Percentiles rank a stretch among this genome's conserved stretches.
Evolutionary conservation across 805 yeast species (phyloP).

Genomic region (Saccharomycopsis sp.): DNA sequence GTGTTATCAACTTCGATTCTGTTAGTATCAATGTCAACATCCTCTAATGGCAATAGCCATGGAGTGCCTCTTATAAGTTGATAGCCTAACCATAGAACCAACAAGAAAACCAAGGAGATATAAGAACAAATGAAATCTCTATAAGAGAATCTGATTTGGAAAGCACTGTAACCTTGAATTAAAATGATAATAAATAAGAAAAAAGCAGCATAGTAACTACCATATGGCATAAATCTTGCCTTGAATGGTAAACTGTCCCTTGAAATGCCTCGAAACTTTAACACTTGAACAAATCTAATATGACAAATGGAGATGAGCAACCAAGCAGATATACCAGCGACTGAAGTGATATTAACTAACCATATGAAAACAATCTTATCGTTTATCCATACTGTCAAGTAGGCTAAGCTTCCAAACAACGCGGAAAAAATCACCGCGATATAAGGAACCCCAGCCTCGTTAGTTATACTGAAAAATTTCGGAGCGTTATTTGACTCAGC

Average conservation of each 20-base stretch:
- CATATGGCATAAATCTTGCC: slow-evolving; percentile 57
- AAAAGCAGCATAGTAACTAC: slow-evolving; percentile 53
- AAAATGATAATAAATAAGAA: slow-evolving; percentile 50
- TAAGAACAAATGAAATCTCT: slow-evolving; percentile 57
- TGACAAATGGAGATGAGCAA: slow-evolving; percentile 52
- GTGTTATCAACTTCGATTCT: slow-evolving; percentile 3
- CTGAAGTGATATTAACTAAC: slow-evolving; percentile 60
- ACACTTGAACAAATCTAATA: slow-evolving; percentile 54
- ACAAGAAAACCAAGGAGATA: slow-evolving; percentile 52
- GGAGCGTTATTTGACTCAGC: slow-evolving; percentile 58
- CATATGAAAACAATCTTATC: slow-evolving; percentile 56
- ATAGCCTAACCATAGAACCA: slow-evolving; percentile 43
- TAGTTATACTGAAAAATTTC: slow-evolving; percentile 39
- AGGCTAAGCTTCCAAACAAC: slow-evolving; percentile 51
- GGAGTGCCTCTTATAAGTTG: slow-evolving; percentile 30
- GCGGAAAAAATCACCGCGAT: slow-evolving; percentile 49
- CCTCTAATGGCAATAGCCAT: slow-evolving; percentile 32
- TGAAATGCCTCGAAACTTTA: slow-evolving; percentile 52
- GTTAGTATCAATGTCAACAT: slow-evolving; percentile 47
- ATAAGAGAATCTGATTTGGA: slow-evolving; percentile 46
- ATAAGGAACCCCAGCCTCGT: slow-evolving; percentile 53
- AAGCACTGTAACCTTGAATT: slow-evolving; percentile 62
- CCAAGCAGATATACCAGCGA: slow-evolving; percentile 66
- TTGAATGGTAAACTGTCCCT: slow-evolving; percentile 62
- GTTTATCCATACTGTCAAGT: slow-evolving; percentile 41